Percentiles rank a stretch among this genome's conserved stretches.
Conservation (phyloP, 345 rosid genomes). For the Pistacia atlantica region DNA sequence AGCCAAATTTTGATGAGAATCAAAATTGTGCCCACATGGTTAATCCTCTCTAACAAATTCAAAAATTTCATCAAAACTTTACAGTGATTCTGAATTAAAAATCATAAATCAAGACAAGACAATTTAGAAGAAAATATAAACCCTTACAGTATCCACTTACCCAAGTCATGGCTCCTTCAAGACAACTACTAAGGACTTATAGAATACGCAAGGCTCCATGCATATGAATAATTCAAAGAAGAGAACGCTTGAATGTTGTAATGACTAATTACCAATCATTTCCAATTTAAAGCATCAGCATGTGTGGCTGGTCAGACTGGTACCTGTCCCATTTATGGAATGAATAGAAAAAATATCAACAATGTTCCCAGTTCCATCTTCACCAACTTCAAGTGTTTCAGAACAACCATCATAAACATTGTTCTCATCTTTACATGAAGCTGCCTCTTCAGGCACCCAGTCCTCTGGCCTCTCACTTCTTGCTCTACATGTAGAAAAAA, state of each 20-base stretch:
- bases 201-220: neutral
- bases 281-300: slow-evolving; percentile 1
- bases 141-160: neutral
- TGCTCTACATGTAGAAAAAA: slow-evolving; percentile 39
- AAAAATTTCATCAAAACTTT: neutral
- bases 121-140: neutral
- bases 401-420: slow-evolving; percentile 42
- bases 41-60: neutral
- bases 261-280: neutral
- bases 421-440: slow-evolving; percentile 31
- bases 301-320: slow-evolving; percentile 5
- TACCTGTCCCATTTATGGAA: slow-evolving; percentile 55
- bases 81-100: neutral
- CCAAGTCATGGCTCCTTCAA: neutral
- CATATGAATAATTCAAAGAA: neutral
- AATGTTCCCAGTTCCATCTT: slow-evolving; percentile 44
- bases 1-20: neutral
- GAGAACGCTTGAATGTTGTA: neutral
- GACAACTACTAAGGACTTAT: neutral
- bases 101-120: neutral
- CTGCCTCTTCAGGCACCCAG: slow-evolving; percentile 84
- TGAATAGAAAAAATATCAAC: slow-evolving; percentile 91
- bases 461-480: slow-evolving; percentile 89
- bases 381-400: slow-evolving; percentile 44
- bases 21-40: neutral